phyloP scores from a whole-genome alignment of 2,329 filamentous ascomycete species.

The Aspergillus aculeatinus region DNA sequence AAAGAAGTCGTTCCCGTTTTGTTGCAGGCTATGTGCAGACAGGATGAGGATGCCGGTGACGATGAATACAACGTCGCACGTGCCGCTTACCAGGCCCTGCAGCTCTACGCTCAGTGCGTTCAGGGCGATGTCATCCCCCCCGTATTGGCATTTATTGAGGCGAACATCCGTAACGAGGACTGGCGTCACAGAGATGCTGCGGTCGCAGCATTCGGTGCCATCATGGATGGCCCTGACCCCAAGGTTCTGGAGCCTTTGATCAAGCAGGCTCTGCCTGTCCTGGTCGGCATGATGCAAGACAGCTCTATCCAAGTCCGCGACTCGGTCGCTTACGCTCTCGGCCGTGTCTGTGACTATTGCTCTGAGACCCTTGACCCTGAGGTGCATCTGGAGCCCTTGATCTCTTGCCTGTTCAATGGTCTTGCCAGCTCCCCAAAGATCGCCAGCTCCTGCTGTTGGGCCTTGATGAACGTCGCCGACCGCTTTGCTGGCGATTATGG shows the following conservation, averaged over 20 bases:
- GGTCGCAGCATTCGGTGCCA: slow-evolving; percentile 94
- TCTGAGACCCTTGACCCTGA: slow-evolving; percentile 86
- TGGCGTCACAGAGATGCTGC: slow-evolving; percentile 95
- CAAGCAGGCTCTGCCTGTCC: slow-evolving; percentile 87
- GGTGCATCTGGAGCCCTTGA: slow-evolving; percentile 78
- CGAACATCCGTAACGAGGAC: slow-evolving; percentile 83
- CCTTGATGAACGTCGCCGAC: slow-evolving; percentile 96
- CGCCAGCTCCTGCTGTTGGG: slow-evolving; percentile 98
- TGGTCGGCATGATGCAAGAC: slow-evolving; percentile 93
- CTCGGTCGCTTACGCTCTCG: slow-evolving; percentile 92
- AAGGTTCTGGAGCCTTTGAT: slow-evolving; percentile 89
- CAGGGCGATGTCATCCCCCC: slow-evolving; percentile 78
- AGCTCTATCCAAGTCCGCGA: slow-evolving; percentile 86
- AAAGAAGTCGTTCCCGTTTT: slow-evolving; percentile 93
- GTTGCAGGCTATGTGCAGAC: slow-evolving; percentile 84
- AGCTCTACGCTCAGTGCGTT: slow-evolving; percentile 92
- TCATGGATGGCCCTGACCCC: slow-evolving; percentile 97
- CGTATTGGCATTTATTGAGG: slow-evolving; percentile 88
- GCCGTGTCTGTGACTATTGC: slow-evolving; percentile 91
- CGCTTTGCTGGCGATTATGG: slow-evolving; percentile 87
- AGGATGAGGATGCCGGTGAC: slow-evolving; percentile 94
- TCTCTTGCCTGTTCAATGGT: slow-evolving; percentile 84
- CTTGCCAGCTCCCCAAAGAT: slow-evolving; percentile 92
- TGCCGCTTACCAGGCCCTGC: slow-evolving; percentile 92
- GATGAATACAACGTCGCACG: slow-evolving; percentile 97